Percentiles rank a stretch among this genome's conserved stretches.
Evolutionary conservation across 2,329 filamentous ascomycete species (phyloP).

Genomic region (Madurella fahalii): DNA sequence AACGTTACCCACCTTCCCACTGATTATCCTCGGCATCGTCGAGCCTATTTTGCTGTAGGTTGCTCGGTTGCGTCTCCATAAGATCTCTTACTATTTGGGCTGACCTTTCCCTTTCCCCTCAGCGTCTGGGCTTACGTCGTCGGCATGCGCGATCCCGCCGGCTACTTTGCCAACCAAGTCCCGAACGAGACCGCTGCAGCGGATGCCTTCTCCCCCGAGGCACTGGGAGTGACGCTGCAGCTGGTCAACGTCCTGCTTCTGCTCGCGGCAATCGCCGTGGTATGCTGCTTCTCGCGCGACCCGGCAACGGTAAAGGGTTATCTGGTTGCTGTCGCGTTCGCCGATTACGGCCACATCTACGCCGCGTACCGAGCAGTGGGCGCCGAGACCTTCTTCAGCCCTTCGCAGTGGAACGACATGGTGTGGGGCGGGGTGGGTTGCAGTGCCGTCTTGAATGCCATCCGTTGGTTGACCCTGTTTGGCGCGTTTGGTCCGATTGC

Average conservation of each 20-base stretch:
- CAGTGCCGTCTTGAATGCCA: slow-evolving; percentile 28
- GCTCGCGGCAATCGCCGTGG: slow-evolving; percentile 29
- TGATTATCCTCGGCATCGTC: slow-evolving; percentile 8
- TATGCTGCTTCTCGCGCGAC: slow-evolving; percentile 31
- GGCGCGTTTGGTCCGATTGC: slow-evolving; percentile 25
- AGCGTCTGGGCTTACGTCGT: slow-evolving; percentile 20
- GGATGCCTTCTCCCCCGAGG: slow-evolving; percentile 21
- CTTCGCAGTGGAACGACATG: slow-evolving; percentile 30
- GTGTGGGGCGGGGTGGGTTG: slow-evolving; percentile 28
- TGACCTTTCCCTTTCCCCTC: not conserved
- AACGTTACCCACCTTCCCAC: not conserved
- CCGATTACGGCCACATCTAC: slow-evolving; percentile 35
- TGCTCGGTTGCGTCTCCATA: not conserved
- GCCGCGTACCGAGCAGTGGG: slow-evolving; percentile 31
- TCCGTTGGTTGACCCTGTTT: slow-evolving; percentile 27
- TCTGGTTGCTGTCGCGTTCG: slow-evolving; percentile 29
- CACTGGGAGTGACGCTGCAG: slow-evolving; percentile 26
- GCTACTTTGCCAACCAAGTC: slow-evolving; percentile 29
- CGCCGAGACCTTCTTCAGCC: slow-evolving; percentile 25
- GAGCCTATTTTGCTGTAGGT: slow-evolving; percentile 4
- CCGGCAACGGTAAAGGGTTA: slow-evolving; percentile 25
- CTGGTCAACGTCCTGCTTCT: slow-evolving; percentile 32
- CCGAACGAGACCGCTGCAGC: slow-evolving; percentile 15
- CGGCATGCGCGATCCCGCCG: slow-evolving; percentile 24
- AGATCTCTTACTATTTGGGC: not conserved